phyloP scores from a whole-genome alignment of 768 basidiomycete species.

The Guyanaporus albipodus region DNA sequence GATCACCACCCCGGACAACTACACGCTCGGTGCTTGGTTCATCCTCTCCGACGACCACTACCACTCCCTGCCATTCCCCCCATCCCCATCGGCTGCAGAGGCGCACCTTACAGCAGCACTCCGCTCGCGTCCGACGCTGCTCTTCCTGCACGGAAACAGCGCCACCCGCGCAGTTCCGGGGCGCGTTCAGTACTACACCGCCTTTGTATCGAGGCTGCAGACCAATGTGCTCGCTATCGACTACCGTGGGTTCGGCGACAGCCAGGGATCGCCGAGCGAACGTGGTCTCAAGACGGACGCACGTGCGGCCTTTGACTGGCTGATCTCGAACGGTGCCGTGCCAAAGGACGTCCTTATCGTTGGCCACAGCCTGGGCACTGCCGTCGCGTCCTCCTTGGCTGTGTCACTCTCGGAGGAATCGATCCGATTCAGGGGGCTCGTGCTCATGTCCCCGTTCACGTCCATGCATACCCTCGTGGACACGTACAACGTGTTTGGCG shows the following conservation, averaged over 20 bases:
- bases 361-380: slow-evolving; percentile 90
- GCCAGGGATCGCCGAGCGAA: slow-evolving; percentile 73
- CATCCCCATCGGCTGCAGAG: slow-evolving; percentile 35
- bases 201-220: slow-evolving; percentile 59
- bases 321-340: slow-evolving; percentile 53
- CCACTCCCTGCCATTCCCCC: slow-evolving; percentile 40
- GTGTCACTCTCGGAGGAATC: slow-evolving; percentile 45
- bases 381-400: slow-evolving; percentile 54
- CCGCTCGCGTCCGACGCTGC: slow-evolving; percentile 60
- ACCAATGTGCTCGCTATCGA: slow-evolving; percentile 84
- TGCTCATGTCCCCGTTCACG: slow-evolving; percentile 55
- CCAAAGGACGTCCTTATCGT: slow-evolving; percentile 64
- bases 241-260: slow-evolving; percentile 92
- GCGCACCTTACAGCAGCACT: slow-evolving; percentile 53
- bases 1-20: slow-evolving; percentile 71
- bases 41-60: slow-evolving; percentile 66
- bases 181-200: slow-evolving; percentile 66
- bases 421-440: slow-evolving; percentile 42
- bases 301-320: slow-evolving; percentile 76
- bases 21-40: slow-evolving; percentile 84
- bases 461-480: slow-evolving; percentile 57
- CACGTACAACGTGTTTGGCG: slow-evolving; percentile 61
- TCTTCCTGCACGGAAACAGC: slow-evolving; percentile 92
- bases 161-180: slow-evolving; percentile 67
- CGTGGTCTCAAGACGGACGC: slow-evolving; percentile 71